phyloP scores from a whole-genome alignment of 192 early-diverging fungal species.

The Coemansia sp. region DNA sequence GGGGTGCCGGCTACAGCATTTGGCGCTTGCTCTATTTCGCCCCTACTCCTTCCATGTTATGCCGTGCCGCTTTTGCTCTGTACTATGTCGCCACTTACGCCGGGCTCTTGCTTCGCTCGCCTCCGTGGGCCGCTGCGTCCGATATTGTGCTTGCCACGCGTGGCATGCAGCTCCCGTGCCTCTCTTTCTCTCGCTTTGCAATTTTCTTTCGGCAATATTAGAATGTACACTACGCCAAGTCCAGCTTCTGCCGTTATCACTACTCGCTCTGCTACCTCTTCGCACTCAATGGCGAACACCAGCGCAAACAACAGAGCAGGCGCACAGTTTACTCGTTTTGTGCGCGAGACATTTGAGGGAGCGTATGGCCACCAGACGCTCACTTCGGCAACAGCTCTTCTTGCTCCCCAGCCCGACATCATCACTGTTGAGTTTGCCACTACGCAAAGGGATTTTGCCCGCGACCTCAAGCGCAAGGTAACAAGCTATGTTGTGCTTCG shows the following conservation, averaged over 20 bases:
- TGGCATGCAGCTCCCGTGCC: no score
- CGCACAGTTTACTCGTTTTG: conserved; percentile 23
- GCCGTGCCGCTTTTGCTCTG: no score
- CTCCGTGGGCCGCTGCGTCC: no score
- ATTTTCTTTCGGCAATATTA: neutral
- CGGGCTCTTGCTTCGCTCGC: no score
- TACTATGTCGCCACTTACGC: no score
- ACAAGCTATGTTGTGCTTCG: conserved; percentile 35
- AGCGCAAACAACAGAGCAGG: conserved; percentile 17
- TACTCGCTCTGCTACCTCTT: neutral
- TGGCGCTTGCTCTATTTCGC: no score
- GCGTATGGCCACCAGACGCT: conserved; percentile 17
- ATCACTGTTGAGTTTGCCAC: conserved; percentile 26
- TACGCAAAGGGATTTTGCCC: conserved; percentile 54
- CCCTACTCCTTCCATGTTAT: no score
- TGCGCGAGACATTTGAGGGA: conserved; percentile 26
- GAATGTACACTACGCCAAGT: neutral
- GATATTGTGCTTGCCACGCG: no score
- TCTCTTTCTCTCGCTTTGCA: neutral
- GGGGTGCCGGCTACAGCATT: no score
- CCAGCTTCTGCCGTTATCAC: neutral
- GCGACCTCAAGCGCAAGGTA: conserved; percentile 51
- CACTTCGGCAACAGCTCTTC: conserved; percentile 7
- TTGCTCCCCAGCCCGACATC: conserved; percentile 3
- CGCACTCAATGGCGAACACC: neutral